Percentiles rank a stretch among this genome's conserved stretches.
Evolutionary conservation across 805 yeast species (phyloP).

Genomic region (Metschnikowia cerradonensis): DNA sequence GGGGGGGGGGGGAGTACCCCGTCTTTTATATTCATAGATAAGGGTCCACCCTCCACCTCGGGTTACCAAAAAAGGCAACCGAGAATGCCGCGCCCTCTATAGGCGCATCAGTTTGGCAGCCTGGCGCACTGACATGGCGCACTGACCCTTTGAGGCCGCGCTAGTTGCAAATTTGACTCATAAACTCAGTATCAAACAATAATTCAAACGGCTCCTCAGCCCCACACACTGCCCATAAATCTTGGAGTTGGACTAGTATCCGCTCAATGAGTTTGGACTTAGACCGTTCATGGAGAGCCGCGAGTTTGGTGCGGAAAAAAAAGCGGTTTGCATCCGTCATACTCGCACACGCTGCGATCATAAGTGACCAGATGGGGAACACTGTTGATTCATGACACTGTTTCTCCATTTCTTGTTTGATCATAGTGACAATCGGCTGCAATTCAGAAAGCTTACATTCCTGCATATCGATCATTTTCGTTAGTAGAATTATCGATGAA

Average conservation of each 20-base stretch:
- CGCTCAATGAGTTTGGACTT: constrained; percentile 9
- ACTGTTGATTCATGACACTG: constrained; percentile 8
- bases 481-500: constrained; percentile 10
- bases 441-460: neutral
- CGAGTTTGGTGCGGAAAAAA: constrained; percentile 7
- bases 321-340: neutral
- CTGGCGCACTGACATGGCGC: too few species aligned
- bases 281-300: constrained; percentile 4
- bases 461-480: constrained; percentile 8
- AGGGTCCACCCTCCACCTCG: neutral
- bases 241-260: constrained; percentile 11
- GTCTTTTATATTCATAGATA: constrained; percentile 1
- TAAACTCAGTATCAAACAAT: constrained; percentile 12
- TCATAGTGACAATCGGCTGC: constrained; percentile 5
- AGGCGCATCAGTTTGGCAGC: too few species aligned
- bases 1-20: neutral
- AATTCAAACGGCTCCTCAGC: constrained; percentile 15
- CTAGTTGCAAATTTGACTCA: constrained; percentile 13
- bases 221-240: constrained; percentile 13
- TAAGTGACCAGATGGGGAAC: constrained; percentile 16
- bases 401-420: constrained; percentile 9
- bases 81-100: neutral
- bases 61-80: constrained; percentile 1
- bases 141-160: neutral
- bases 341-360: constrained; percentile 16